Evolutionary conservation across 1,139 yeast species (phyloP).

Genomic region (Nakaseomyces bracarensis): DNA sequence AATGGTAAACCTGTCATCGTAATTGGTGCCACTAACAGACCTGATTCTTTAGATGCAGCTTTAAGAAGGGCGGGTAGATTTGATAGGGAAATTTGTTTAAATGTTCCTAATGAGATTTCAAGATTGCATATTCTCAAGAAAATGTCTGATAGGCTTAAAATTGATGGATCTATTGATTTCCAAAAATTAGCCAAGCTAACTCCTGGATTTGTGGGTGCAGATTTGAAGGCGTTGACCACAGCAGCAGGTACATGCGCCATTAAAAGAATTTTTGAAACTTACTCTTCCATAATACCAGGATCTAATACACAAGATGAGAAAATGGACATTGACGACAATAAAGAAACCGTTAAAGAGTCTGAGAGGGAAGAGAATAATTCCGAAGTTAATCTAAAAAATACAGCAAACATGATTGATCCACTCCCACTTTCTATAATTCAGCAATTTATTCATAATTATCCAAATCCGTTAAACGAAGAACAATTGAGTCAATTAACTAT

Average conservation of each 20-base stretch:
- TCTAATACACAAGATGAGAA: conserved; percentile 10
- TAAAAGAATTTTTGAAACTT: conserved; percentile 63
- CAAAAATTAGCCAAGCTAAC: conserved; percentile 76
- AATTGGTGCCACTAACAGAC: conserved; percentile 95
- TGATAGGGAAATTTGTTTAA: conserved; percentile 86
- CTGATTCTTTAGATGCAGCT: conserved; percentile 94
- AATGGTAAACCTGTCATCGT: conserved; percentile 90
- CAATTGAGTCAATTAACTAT: conserved; percentile 72
- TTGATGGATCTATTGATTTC: conserved; percentile 67
- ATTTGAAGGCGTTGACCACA: conserved; percentile 82
- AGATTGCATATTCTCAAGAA: conserved; percentile 68
- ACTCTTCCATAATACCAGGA: conserved; percentile 23
- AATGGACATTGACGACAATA: conserved; percentile 40
- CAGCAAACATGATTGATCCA: conserved; percentile 31
- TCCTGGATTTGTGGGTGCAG: conserved; percentile 98
- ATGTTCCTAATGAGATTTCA: conserved; percentile 85
- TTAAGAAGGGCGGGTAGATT: conserved; percentile 94
- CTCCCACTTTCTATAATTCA: conserved; percentile 56
- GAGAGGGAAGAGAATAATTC: conserved; percentile 11
- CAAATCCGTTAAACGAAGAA: conserved; percentile 64
- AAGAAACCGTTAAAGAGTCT: background rate
- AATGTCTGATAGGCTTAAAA: conserved; percentile 58
- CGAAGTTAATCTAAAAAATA: conserved; percentile 23
- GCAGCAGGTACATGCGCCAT: conserved; percentile 96
- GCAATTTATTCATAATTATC: conserved; percentile 62